phyloP scores from a whole-genome alignment of 140 eudicot species.

The Flaveria floridana region DNA sequence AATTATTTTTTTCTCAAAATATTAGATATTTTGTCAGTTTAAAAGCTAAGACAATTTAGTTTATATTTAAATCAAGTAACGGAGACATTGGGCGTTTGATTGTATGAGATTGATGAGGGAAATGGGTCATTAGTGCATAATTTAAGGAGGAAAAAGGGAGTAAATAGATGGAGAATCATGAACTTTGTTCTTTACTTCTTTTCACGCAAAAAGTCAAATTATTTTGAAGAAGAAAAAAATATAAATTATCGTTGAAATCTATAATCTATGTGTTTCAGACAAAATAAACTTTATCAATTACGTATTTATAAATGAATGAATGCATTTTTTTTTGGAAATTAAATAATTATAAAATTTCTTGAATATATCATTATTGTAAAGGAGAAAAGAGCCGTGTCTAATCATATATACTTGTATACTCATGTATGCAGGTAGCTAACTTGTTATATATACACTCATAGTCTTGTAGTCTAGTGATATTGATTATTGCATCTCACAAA shows the following conservation, averaged over 20 bases:
- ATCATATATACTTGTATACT: no score
- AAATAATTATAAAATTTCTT: no score
- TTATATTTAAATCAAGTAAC: not conserved
- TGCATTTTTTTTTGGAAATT: no score
- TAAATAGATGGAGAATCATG: conserved; percentile 26
- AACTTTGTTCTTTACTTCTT: conserved; percentile 41
- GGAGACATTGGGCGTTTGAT: not conserved
- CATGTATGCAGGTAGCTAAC: no score
- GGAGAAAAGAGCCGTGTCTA: no score
- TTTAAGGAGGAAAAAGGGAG: conserved; percentile 39
- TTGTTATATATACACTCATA: no score
- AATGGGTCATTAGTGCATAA: conserved; percentile 32
- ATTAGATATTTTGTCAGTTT: not conserved
- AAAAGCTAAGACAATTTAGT: not conserved
- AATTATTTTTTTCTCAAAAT: no score
- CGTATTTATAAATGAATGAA: no score
- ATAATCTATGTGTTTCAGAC: not conserved
- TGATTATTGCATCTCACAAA: no score
- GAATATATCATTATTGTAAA: no score
- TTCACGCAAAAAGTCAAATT: conserved; percentile 29
- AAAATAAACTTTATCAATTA: not conserved
- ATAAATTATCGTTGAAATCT: not conserved
- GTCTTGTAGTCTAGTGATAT: no score
- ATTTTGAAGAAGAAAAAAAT: not conserved
- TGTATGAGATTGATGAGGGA: conserved; percentile 5